Percentiles rank a stretch among this genome's conserved stretches.
These are phyloP conservation scores for Porogramme epimiltina DNA, from an alignment of 1,284 basidiomycete genomes.

Conservation along the genomic window DNA sequence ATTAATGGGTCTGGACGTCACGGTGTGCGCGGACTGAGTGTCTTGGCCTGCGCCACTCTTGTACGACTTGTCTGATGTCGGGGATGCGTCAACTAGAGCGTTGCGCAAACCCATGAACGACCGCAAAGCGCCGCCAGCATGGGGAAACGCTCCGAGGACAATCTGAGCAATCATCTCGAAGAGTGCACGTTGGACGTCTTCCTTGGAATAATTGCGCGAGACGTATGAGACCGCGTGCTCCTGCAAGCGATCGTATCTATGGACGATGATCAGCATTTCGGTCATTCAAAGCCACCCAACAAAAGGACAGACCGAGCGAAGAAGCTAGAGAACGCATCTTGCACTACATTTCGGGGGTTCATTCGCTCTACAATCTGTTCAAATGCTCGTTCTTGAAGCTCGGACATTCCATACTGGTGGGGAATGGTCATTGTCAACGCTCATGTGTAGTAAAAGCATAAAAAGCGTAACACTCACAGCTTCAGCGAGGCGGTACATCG, in stretches of 20 bases:
- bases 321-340: constrained; percentile 26
- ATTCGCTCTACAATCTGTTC: constrained; percentile 14
- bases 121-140: constrained; percentile 16
- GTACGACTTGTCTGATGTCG: neutral
- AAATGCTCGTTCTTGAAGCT: constrained; percentile 20
- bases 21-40: no score
- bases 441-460: no score
- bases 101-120: constrained; percentile 18
- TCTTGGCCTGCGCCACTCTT: no score
- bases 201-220: constrained; percentile 7
- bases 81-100: neutral
- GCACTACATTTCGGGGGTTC: constrained; percentile 19
- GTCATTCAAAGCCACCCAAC: neutral
- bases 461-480: constrained; percentile 10
- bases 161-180: constrained; percentile 9
- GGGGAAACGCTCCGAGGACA: constrained; percentile 18
- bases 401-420: constrained; percentile 10
- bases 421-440: neutral
- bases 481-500: constrained; percentile 29
- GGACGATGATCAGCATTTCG: neutral
- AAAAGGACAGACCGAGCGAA: constrained; percentile 2
- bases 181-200: constrained; percentile 9
- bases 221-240: constrained; percentile 23
- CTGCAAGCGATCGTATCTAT: constrained; percentile 17
- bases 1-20: no score